These are phyloP conservation scores for Microcyclospora tardicrescens DNA, from an alignment of 2,329 filamentous ascomycete species.

Conservation along the genomic window DNA sequence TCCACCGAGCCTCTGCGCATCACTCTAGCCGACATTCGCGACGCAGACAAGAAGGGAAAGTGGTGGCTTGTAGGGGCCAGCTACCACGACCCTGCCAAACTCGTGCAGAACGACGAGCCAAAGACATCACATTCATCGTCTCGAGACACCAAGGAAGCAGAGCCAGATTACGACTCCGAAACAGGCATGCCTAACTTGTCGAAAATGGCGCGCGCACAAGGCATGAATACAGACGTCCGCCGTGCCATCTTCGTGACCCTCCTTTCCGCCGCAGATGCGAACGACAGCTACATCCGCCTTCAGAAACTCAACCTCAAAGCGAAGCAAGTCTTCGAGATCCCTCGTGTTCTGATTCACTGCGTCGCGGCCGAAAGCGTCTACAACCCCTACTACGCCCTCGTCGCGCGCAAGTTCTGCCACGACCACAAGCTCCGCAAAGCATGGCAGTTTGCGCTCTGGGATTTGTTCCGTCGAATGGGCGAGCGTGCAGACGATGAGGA, in stretches of 20 bases:
- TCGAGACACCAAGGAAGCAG: constrained; percentile 16
- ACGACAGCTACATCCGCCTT: constrained; percentile 70
- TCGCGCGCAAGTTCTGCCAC: constrained; percentile 70
- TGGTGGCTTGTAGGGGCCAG: constrained; percentile 99
- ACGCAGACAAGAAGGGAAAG: constrained; percentile 77
- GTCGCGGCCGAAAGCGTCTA: constrained; percentile 70
- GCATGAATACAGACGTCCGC: constrained; percentile 76
- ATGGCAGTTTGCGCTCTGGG: constrained; percentile 80
- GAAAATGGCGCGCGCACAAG: constrained; percentile 63
- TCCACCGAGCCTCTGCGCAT: constrained; percentile 72
- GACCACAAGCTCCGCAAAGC: constrained; percentile 59
- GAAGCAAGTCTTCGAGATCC: constrained; percentile 73
- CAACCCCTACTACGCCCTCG: constrained; percentile 85
- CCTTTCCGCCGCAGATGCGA: constrained; percentile 70
- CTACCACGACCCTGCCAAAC: constrained; percentile 43
- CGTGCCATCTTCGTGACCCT: constrained; percentile 88
- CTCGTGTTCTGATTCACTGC: constrained; percentile 77
- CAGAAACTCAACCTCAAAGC: constrained; percentile 75
- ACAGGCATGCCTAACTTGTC: constrained; percentile 44
- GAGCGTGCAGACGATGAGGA: constrained; percentile 45
- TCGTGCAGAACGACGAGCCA: constrained; percentile 10
- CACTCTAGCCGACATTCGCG: constrained; percentile 66
- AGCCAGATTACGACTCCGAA: constrained; percentile 27
- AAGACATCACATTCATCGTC: background rate
- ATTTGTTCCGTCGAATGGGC: constrained; percentile 65